Evolutionary conservation across 1,284 basidiomycete species (phyloP).

Genomic region (Somion occarium): DNA sequence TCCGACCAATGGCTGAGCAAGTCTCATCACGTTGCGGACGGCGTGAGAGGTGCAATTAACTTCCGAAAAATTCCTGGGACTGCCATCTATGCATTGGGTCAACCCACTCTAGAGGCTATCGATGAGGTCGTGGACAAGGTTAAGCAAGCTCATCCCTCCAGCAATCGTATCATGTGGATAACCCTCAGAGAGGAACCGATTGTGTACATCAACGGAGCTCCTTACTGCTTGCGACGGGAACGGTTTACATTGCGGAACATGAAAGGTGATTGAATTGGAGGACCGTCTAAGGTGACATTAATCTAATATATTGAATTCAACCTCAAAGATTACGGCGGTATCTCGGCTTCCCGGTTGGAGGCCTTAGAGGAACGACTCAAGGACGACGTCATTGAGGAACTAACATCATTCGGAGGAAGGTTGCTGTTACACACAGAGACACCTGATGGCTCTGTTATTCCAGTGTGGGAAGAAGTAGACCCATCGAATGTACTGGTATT

Average conservation of each 20-base stretch:
- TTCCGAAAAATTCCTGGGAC: slow-evolving; percentile 84
- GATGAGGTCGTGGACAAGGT: slow-evolving; percentile 77
- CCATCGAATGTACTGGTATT: slow-evolving; percentile 79
- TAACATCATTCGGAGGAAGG: slow-evolving; percentile 81
- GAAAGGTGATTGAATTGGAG: too few species aligned
- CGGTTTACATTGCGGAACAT: slow-evolving; percentile 81
- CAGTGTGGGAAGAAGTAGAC: slow-evolving; percentile 92
- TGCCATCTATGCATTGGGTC: slow-evolving; percentile 89
- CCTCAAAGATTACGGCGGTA: slow-evolving; percentile 92
- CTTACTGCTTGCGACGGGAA: slow-evolving; percentile 76
- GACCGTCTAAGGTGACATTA: too few species aligned
- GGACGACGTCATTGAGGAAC: slow-evolving; percentile 84
- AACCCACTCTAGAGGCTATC: slow-evolving; percentile 91
- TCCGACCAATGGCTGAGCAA: slow-evolving; percentile 87
- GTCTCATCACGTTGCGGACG: slow-evolving; percentile 57
- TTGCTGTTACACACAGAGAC: slow-evolving; percentile 91
- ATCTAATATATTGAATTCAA: too few species aligned
- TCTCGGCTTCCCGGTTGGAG: slow-evolving; percentile 84
- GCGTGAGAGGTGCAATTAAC: slow-evolving; percentile 89
- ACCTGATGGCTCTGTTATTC: slow-evolving; percentile 84
- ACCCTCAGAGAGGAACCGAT: slow-evolving; percentile 93
- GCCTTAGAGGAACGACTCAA: slow-evolving; percentile 89
- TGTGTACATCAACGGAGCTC: slow-evolving; percentile 89
- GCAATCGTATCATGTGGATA: slow-evolving; percentile 81
- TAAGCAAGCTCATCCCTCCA: slow-evolving; percentile 54